Percentiles rank a stretch among this genome's conserved stretches.
Conservation (phyloP, 129 eudicot species). For the Smallanthus sonchifolius region DNA sequence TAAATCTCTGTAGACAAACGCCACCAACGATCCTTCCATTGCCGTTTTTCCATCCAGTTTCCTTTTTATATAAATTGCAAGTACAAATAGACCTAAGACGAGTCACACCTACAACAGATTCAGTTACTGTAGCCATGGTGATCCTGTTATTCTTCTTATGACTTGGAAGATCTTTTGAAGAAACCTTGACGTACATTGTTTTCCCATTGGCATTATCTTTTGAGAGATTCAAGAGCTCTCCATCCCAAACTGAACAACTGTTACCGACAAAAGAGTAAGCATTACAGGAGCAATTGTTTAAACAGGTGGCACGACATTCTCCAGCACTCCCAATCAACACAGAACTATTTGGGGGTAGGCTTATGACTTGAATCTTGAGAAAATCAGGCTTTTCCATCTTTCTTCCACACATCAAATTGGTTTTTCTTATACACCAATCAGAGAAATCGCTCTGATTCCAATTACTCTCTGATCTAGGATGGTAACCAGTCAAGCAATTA, state of each 20-base stretch:
- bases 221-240: constrained; percentile 43
- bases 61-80: constrained; percentile 15
- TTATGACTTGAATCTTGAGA: constrained; percentile 4
- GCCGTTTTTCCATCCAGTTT: constrained; percentile 15
- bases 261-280: constrained; percentile 44
- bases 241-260: constrained; percentile 47
- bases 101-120: constrained; percentile 21
- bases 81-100: constrained; percentile 25
- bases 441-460: constrained; percentile 58
- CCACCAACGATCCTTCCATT: constrained; percentile 45
- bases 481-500: constrained; percentile 48
- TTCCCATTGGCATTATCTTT: constrained; percentile 40
- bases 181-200: constrained; percentile 40
- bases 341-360: constrained; percentile 18
- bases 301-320: constrained; percentile 44
- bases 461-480: constrained; percentile 21
- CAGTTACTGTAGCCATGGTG: constrained; percentile 31
- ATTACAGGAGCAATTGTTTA: constrained; percentile 49
- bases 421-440: constrained; percentile 54
- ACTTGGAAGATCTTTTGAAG: constrained; percentile 47
- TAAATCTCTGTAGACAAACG: constrained; percentile 30
- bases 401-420: constrained; percentile 34
- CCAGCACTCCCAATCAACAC: constrained; percentile 17
- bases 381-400: constrained; percentile 24
- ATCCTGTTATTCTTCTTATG: constrained; percentile 20